phyloP scores from a whole-genome alignment of 2,329 filamentous ascomycete genomes.

The Colletotrichum spaethianum region DNA sequence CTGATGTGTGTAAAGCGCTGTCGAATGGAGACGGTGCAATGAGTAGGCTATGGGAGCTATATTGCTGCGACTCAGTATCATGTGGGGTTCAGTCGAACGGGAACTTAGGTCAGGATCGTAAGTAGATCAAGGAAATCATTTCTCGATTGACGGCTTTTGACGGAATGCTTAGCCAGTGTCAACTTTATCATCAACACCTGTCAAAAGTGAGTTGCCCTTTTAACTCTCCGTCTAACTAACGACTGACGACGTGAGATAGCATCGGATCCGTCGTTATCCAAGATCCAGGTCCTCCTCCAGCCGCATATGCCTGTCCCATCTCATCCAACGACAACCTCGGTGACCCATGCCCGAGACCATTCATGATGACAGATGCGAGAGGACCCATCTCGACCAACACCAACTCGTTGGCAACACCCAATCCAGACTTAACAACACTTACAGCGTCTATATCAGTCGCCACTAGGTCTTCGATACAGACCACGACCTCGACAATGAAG shows the following conservation, averaged over 20 bases:
- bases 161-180: conserved; percentile 60
- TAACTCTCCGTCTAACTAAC: background rate
- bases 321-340: conserved; percentile 8
- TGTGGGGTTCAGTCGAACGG: conserved; percentile 62
- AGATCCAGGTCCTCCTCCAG: conserved; percentile 55
- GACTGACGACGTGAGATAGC: conserved; percentile 42
- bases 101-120: conserved; percentile 59
- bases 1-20: conserved; percentile 51
- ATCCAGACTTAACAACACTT: background rate
- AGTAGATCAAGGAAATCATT: conserved; percentile 45
- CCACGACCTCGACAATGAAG: background rate
- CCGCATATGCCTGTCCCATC: conserved; percentile 47
- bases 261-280: conserved; percentile 48
- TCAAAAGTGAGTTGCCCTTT: conserved; percentile 58
- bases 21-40: conserved; percentile 45
- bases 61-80: conserved; percentile 65
- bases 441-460: background rate
- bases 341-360: conserved; percentile 10
- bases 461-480: background rate
- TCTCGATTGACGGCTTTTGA: conserved; percentile 42
- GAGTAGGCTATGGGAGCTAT: conserved; percentile 59
- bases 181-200: conserved; percentile 66
- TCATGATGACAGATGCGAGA: conserved; percentile 24
- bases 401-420: background rate
- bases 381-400: background rate